Base-by-base conservation (phyloP, 345 rosid genomes). In the Pistacia integerrima region DNA sequence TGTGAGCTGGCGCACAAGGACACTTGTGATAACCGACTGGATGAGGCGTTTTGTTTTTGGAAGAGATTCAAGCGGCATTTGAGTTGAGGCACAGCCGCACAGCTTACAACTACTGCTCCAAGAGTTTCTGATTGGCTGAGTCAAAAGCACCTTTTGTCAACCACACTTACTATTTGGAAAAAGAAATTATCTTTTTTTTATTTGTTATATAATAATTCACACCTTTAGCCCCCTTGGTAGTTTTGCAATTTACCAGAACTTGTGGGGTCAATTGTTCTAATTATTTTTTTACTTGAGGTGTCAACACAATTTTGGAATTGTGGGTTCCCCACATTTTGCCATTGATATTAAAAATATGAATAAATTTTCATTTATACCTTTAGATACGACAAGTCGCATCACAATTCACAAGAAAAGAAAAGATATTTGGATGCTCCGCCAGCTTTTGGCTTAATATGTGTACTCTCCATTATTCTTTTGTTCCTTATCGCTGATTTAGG, bases 1-100 rank as follows among this genome's bases (percentile, higher is more conserved):
- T 78, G 97, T 96, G 60, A 94, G 98, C 80, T 89, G 98, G 98
- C 98, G 97, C 68, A 94, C 99, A 38, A 92, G 97, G 86, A 92
- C 90, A 30, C 74, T 97, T 56, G 99, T 97, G 72, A 81, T 92
- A 6, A 84, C 98, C 0, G 98, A 92, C 80, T 96, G 99, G 99
- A 77, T 81, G 70, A 91, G 95, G 88, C 95, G 98, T 56, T 93
- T 89, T 73, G 79, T 93, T 38, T 96, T 91, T 41, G 99, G 99
- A 52, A 84, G 99, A 76, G 99, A 96, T 79, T 89, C 99, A 5
- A 96, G 99, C 69, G 75, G 94, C 78, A 94, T 96, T 64, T 96
- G 77, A 91, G 78, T 64, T 96, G 77, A 91, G 78, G 74, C 66
- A 13, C 64, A 1, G 52, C 76, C 7, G 3, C 41, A 41, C 25